These are phyloP conservation scores for Yamadazyma pseudoaaseri DNA, from an alignment of 1,139 yeast genomes.

Conservation along the genomic window DNA sequence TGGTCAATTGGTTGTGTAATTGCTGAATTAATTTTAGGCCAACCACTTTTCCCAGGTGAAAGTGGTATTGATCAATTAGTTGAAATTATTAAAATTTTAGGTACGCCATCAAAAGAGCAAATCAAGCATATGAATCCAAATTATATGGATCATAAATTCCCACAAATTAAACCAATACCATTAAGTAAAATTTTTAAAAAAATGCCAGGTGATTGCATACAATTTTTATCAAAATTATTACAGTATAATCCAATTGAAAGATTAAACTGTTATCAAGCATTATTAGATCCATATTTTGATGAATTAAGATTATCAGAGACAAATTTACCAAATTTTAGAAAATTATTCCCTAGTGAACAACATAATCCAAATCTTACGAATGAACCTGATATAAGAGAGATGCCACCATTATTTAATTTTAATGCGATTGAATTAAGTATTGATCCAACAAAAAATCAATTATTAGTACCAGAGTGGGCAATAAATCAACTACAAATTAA, in stretches of 20 bases:
- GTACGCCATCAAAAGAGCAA: conserved; percentile 93
- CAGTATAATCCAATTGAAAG: conserved; percentile 78
- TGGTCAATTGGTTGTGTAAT: conserved; percentile 99
- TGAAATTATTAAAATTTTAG: conserved; percentile 91
- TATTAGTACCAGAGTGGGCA: conserved; percentile 44
- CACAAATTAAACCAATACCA: conserved; percentile 94
- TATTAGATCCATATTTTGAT: conserved; percentile 73
- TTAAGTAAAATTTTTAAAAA: conserved; percentile 78
- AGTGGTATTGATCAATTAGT: conserved; percentile 96
- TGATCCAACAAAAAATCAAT: conserved; percentile 32
- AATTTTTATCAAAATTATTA: conserved; percentile 56
- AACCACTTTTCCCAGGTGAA: conserved; percentile 97
- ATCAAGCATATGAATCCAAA: conserved; percentile 95
- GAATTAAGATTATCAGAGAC: conserved; percentile 61
- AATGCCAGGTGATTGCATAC: conserved; percentile 58
- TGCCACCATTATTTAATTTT: conserved; percentile 51
- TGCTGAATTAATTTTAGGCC: conserved; percentile 94
- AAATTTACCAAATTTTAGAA: conserved; percentile 53
- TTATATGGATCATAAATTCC: conserved; percentile 96
- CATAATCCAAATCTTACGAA: conserved; percentile 21
- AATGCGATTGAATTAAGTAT: conserved; percentile 48
- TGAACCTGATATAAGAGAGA: conserved; percentile 41
- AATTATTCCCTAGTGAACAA: conserved; percentile 32
- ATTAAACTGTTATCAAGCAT: conserved; percentile 65
- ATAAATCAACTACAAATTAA: conserved; percentile 14